Base-by-base conservation (phyloP, 768 basidiomycete genomes). In the Termitomyces sp. region DNA sequence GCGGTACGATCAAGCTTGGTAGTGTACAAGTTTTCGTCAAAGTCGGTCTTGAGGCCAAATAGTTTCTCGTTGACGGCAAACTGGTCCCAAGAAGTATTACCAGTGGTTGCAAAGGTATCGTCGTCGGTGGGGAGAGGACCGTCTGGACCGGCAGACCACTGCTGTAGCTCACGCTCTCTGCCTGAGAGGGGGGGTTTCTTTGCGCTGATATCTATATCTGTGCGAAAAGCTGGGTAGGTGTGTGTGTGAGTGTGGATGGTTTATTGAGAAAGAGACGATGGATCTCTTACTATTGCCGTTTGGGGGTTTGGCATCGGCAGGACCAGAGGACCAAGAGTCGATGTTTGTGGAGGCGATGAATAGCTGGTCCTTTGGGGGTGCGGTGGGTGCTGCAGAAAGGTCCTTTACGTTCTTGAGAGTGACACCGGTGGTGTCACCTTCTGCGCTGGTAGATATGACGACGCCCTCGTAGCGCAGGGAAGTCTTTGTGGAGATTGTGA, bases 11-110 rank as follows among this genome's bases (percentile, higher is more conserved):
- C 92, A 44, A 99, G 77, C 72, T 85, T 93, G 17, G 96, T 98
- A 11, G 97, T 98, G 69, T 99, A 99, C 34, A 85, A 66, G 55
- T 96, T 90, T 73, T 99, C 97, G 64, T 96, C 88, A 70, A 92
- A 99, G 62, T 82, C 83, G 9, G 93, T 93, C 64, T 78, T 93
- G 58, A 96, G 85, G 22, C 97, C 97, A 66, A 97, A 98, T 53
- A 92, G 77, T 63, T 88, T 79, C 71, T 98, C 96, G 70, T 98
- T 99, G 41, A 77, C 91, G 19, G 85, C 86, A 63, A 96, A 99
- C 70, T 97, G 93, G 70, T 99, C 94, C 92, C 95, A 94, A 2
- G 76, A 65, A 28, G 71, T 66, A 55, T 71, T 74, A 43, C 63
- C 68, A 15, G 78, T 70, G 11, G 78, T 65, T 4, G 84, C 87